Conservation (phyloP, 352 stramenopile genomes). For the Globisporangium parvum region DNA sequence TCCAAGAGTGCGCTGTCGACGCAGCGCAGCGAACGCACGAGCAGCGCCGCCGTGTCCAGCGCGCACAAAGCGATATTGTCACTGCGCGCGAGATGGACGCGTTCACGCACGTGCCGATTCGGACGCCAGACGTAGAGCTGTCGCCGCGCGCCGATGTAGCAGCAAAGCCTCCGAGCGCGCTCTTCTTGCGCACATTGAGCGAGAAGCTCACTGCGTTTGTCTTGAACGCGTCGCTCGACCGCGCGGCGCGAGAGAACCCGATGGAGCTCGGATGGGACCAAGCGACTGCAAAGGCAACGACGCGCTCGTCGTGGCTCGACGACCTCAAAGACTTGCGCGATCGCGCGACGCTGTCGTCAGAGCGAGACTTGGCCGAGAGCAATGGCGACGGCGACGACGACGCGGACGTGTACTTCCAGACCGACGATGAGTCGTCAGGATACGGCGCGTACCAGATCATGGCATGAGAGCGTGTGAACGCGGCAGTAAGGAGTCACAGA, state of each 20-base stretch:
- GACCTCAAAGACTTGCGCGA: constrained; percentile 4
- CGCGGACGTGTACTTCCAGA: constrained; percentile 17
- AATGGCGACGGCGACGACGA: constrained; percentile 4
- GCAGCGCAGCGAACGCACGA: background rate
- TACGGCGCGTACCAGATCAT: constrained; percentile 23
- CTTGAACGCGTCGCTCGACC: constrained; percentile 17
- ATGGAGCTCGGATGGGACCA: constrained; percentile 22
- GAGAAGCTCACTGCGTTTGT: constrained; percentile 22
- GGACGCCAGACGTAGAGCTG: constrained; percentile 5
- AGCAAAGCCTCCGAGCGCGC: background rate
- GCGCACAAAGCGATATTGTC: background rate
- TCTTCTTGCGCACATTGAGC: constrained; percentile 13
- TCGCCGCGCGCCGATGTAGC: constrained; percentile 10
- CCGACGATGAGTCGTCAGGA: constrained; percentile 16
- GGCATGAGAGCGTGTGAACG: background rate
- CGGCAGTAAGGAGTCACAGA: background rate
- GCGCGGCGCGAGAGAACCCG: constrained; percentile 9
- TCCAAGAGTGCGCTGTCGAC: constrained; percentile 11
- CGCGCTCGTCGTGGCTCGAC: constrained; percentile 8
- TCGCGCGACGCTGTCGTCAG: background rate
- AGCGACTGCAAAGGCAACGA: background rate
- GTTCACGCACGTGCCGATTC: background rate
- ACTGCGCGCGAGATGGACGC: background rate
- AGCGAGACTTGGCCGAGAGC: background rate
- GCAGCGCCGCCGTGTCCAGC: background rate